phyloP scores from a whole-genome alignment of 352 stramenopile genomes.

The Globisporangium emineosum region DNA sequence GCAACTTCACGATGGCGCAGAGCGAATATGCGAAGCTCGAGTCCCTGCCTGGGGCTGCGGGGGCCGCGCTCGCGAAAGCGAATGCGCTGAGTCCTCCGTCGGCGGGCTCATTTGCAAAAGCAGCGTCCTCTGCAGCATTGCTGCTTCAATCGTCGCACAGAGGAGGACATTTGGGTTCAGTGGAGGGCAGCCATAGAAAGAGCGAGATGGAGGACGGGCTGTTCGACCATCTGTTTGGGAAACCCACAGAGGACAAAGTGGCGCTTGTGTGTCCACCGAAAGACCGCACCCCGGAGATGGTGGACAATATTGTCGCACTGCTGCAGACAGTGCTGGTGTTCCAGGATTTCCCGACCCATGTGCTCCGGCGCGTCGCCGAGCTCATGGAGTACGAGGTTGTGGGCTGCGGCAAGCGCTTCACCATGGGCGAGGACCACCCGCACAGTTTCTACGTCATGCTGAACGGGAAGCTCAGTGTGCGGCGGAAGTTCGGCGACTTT shows the following conservation, averaged over 20 bases:
- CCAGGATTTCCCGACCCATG: constrained; percentile 49
- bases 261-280: constrained; percentile 45
- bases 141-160: constrained; percentile 4
- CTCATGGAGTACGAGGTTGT: constrained; percentile 72
- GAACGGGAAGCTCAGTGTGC: constrained; percentile 50
- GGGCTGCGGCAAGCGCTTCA: constrained; percentile 54
- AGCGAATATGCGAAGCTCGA: constrained; percentile 50
- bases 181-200: constrained; percentile 6
- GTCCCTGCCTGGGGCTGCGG: neutral
- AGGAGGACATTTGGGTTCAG: neutral
- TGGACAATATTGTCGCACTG: constrained; percentile 41
- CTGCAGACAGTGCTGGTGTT: constrained; percentile 65
- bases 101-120: constrained; percentile 10
- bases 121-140: constrained; percentile 5
- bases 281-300: constrained; percentile 39
- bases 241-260: constrained; percentile 58
- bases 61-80: neutral
- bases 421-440: constrained; percentile 49
- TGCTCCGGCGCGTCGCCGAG: constrained; percentile 39
- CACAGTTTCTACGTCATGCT: constrained; percentile 71
- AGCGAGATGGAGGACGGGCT: constrained; percentile 55
- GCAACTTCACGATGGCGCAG: constrained; percentile 40
- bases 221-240: constrained; percentile 66
- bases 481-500: constrained; percentile 59
- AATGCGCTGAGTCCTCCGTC: constrained; percentile 2